Base-by-base conservation (phyloP, 805 yeast genomes). In the Yamadazyma ubonensis region DNA sequence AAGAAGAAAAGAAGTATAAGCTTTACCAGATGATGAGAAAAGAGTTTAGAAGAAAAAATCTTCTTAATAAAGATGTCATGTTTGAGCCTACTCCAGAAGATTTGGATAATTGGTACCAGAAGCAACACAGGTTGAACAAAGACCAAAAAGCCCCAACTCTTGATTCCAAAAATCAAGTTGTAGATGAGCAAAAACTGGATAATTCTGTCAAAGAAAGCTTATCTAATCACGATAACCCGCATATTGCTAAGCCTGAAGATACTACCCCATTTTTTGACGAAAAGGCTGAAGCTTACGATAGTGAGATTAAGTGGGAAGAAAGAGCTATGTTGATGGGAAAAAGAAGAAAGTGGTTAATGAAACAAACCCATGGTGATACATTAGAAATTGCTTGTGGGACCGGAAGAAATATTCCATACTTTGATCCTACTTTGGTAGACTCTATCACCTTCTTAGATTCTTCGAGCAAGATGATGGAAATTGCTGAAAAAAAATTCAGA, bases 361-460 rank as follows among this genome's bases (percentile, higher is more conserved):
- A 70, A 26, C 85, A 84, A 45, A 75, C 83, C 36, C 66, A 70
- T 42, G 99, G 99, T 16, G 96, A 93, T 57, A 96, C 89, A 2
- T 66, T 93, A 41, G 99, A 93, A 61, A 93, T 91, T 8, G 83
- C 97, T 0, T 86, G 95, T 56, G 99, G 99, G 43, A 93, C 99
- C 0, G 98, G 99, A 5, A 75, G 98, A 61, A 93, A 93, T 57
- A 75, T 91, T 41, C 81, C 83, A 34, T 90, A 83, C 57, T 63
- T 88, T 50, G 74, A 81, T 38, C 75, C 81, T 15, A 70, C 75
- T 1, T 57, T 67, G 19, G 65, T 91, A 21, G 71, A 75, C 34
- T 84, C 96, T 0, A 75, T 87, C 27, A 91, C 98, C 0, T 87
- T 86, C 51, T 63, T 90, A 34, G 99, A 93, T 59, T 76, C 96